These are phyloP conservation scores for Phaeotremella fagi DNA, from an alignment of 768 basidiomycete species.

Conservation along the genomic window DNA sequence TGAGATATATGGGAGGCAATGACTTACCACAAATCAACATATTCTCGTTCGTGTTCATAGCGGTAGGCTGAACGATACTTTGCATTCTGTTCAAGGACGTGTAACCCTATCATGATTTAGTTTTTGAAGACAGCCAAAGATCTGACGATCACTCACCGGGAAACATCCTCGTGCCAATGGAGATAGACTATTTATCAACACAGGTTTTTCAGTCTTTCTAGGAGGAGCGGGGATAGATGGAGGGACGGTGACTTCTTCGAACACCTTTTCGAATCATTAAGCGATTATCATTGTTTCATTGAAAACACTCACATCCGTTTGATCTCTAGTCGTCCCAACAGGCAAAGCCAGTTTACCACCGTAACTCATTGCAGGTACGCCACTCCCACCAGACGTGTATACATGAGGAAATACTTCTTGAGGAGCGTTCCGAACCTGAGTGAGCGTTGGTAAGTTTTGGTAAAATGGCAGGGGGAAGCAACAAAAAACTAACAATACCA, in stretches of 20 bases:
- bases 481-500: slow-evolving; percentile 19
- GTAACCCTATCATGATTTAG: too few relatives aligned
- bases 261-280: slow-evolving; percentile 55
- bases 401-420: slow-evolving; percentile 70
- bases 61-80: slow-evolving; percentile 87
- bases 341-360: slow-evolving; percentile 79
- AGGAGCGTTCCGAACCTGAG: slow-evolving; percentile 28
- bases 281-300: neutral
- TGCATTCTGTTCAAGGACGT: slow-evolving; percentile 84
- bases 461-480: neutral
- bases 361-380: slow-evolving; percentile 60
- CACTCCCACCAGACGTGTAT: slow-evolving; percentile 64
- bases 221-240: slow-evolving; percentile 75
- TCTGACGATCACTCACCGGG: slow-evolving; percentile 56
- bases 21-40: slow-evolving; percentile 77
- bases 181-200: slow-evolving; percentile 69
- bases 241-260: slow-evolving; percentile 84
- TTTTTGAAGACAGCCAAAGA: slow-evolving; percentile 2
- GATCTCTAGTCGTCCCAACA: slow-evolving; percentile 66
- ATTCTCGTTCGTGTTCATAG: slow-evolving; percentile 93
- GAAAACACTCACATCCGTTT: slow-evolving; percentile 58
- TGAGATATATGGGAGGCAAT: neutral
- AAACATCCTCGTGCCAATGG: slow-evolving; percentile 75
- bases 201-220: slow-evolving; percentile 63
- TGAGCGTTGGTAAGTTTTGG: neutral